Base-by-base conservation (phyloP, 495 filamentous ascomycete genomes). In the Letharia columbiana region DNA sequence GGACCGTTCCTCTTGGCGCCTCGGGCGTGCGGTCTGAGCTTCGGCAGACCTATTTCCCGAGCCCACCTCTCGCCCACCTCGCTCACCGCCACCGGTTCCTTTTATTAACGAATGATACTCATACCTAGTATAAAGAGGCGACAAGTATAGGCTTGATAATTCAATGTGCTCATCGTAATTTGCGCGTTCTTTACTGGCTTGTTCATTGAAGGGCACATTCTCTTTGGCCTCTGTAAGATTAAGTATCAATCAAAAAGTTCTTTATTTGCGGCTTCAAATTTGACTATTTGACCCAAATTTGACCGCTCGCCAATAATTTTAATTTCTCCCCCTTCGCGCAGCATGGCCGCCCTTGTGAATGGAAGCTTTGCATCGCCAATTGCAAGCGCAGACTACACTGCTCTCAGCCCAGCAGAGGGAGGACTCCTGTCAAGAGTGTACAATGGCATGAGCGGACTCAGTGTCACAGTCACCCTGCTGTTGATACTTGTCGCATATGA, bases 401-500 rank as follows among this genome's bases (percentile, higher is more conserved):
- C 82, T 60, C 70, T 77, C 63, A 57, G 13, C 33, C 10, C 54
- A 37, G 73, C 76, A 62, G 50, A 69, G 33, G 67, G 76, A n/a
- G 79, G 77, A 56, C 58, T 80, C 15, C 60, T 82, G 56, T 75
- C 75, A 9, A 68, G 75, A n/a, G 60, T 85, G 33, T 73, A 85
- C 41, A 76, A 82, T 70, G 83, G 84, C 61, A 73, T 87, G 60
- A 88, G 80, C 63, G 72, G 81, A 23, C 89, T 86, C 83, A 87
- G 82, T 69, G 76, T 88, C 68, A 61, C 86, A 49, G 68, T 89
- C 68, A 89, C 89, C 9, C 44, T 92, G 62, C 72, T 96, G 60
- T 75, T 88, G 15, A 68, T 83, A n/a, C 81, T 87, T 18, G 85
- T 96, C 49, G 81, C 84, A 57, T 96, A 96, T 69, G 92, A 96